phyloP scores from a whole-genome alignment of 768 basidiomycete species.

The Cyclocybe aegerita region DNA sequence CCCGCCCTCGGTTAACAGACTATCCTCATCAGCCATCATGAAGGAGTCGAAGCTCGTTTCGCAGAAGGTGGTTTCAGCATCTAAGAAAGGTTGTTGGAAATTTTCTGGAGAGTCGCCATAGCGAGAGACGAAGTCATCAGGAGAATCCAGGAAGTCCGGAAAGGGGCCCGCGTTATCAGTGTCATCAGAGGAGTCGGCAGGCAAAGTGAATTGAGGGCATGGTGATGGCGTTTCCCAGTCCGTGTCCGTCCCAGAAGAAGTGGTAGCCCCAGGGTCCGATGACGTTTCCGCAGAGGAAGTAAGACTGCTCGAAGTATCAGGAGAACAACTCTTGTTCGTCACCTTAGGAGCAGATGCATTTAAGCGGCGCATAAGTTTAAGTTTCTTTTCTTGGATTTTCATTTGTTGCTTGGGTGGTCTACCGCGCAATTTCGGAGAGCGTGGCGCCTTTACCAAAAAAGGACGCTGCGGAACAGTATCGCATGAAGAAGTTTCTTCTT shows the following conservation, averaged over 20 bases:
- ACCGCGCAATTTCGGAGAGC: constrained; percentile 11
- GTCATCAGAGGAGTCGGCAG: constrained; percentile 20
- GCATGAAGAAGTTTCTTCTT: constrained; percentile 7
- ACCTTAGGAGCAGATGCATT: constrained; percentile 1
- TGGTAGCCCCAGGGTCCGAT: constrained; percentile 8
- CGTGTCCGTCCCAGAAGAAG: constrained; percentile 22
- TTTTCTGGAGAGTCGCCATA: constrained; percentile 18
- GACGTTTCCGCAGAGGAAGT: constrained; percentile 9
- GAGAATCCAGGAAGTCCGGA: constrained; percentile 19
- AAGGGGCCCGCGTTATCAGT: constrained; percentile 12
- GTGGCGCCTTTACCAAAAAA: not conserved
- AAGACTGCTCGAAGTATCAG: constrained; percentile 8
- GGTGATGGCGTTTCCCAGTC: constrained; percentile 20
- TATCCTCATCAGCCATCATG: constrained; percentile 25
- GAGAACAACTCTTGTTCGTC: not conserved
- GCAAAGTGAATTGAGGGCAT: constrained; percentile 26
- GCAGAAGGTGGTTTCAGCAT: constrained; percentile 12
- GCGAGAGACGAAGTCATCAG: constrained; percentile 19
- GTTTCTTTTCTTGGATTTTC: constrained; percentile 16
- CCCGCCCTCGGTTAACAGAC: constrained; percentile 40
- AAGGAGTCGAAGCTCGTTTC: constrained; percentile 12
- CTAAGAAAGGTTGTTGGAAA: constrained; percentile 13
- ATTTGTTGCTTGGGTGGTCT: constrained; percentile 12
- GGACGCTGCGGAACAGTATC: constrained; percentile 2
- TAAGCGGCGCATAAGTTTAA: constrained; percentile 4